These are phyloP conservation scores for Lobosporangium transversale DNA, from an alignment of 192 early-diverging fungal genomes.

Conservation along the genomic window DNA sequence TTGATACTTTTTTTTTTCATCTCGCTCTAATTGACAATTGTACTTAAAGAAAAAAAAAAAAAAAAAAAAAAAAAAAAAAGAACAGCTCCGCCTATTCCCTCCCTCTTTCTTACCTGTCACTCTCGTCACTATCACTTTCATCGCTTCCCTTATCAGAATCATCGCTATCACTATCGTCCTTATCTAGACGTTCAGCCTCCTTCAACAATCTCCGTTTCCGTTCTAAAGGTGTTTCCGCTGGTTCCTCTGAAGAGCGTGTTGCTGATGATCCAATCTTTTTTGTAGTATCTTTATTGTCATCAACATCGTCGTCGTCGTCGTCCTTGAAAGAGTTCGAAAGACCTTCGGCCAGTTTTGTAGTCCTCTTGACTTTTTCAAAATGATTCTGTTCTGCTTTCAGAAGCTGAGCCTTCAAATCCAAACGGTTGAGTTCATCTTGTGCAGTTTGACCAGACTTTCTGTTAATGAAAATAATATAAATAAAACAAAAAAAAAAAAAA, in stretches of 20 bases:
- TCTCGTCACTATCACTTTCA: slow-evolving; percentile 49
- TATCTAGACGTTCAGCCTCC: slow-evolving; percentile 62
- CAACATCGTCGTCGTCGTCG: slow-evolving; percentile 42
- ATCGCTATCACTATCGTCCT: slow-evolving; percentile 68
- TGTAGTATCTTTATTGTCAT: slow-evolving; percentile 39
- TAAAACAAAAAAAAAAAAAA: slow-evolving; percentile 3
- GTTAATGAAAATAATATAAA: not conserved
- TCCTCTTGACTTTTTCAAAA: slow-evolving; percentile 59
- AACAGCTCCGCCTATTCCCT: too few relatives aligned
- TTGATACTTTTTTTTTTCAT: not conserved
- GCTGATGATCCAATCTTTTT: slow-evolving; percentile 2
- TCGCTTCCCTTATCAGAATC: slow-evolving; percentile 64
- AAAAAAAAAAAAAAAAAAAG: too few relatives aligned
- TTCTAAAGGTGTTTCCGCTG: slow-evolving; percentile 25
- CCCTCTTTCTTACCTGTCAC: slow-evolving; percentile 46
- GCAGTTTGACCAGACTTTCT: slow-evolving; percentile 75
- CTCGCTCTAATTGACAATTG: not conserved
- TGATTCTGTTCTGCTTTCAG: slow-evolving; percentile 73
- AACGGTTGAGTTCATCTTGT: slow-evolving; percentile 63
- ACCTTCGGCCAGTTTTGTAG: slow-evolving; percentile 22
- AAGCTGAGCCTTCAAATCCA: slow-evolving; percentile 74
- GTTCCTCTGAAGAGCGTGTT: not conserved
- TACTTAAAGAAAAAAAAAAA: too few relatives aligned
- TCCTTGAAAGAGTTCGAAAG: slow-evolving; percentile 52
- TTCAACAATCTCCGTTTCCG: slow-evolving; percentile 53